A percentile compares a stretch with the other conserved stretches of the same genome.
phyloP scores from a whole-genome alignment of 2,329 filamentous ascomycete species.

The Pseudogymnoascus sp. region DNA sequence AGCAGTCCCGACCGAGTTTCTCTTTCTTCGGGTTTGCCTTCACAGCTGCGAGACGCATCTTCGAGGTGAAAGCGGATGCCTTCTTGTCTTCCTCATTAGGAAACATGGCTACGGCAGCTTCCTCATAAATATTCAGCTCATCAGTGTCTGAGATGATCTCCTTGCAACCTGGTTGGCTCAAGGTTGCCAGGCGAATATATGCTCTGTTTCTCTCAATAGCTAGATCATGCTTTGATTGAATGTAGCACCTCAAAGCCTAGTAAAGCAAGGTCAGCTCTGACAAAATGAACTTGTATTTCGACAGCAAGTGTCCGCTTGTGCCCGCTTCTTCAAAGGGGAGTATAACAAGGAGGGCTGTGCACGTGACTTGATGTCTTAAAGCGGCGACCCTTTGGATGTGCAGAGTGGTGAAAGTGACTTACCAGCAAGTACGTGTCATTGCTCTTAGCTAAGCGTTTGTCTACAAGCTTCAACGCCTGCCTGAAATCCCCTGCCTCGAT shows the following conservation, averaged over 20 bases:
- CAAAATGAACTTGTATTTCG: background rate
- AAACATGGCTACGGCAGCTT: slow-evolving; percentile 22
- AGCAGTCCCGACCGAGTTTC: slow-evolving; percentile 23
- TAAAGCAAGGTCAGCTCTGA: background rate
- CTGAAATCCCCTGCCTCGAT: slow-evolving; percentile 30
- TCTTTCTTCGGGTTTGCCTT: slow-evolving; percentile 27
- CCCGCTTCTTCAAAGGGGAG: background rate
- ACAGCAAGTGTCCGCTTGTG: background rate
- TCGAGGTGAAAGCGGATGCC: slow-evolving; percentile 24
- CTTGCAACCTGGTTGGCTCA: slow-evolving; percentile 19
- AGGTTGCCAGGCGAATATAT: slow-evolving; percentile 22
- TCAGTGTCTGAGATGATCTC: slow-evolving; percentile 22
- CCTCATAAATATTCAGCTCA: slow-evolving; percentile 27
- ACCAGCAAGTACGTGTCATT: slow-evolving; percentile 28
- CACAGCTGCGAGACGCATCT: slow-evolving; percentile 26
- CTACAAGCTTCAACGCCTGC: slow-evolving; percentile 30
- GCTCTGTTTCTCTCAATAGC: slow-evolving; percentile 25
- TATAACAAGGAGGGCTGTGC: background rate
- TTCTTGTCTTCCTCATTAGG: slow-evolving; percentile 20
- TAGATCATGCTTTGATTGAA: slow-evolving; percentile 22
- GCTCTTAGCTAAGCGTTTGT: slow-evolving; percentile 28
- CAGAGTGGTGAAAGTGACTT: slow-evolving; percentile 13
- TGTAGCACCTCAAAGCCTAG: slow-evolving; percentile 29
- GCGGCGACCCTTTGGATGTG: background rate
- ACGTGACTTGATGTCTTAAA: slow-evolving; percentile 8